Percentiles rank a stretch among this genome's conserved stretches.
Conservation (phyloP, 208 protist species). For the Porcisia deanei region DNA sequence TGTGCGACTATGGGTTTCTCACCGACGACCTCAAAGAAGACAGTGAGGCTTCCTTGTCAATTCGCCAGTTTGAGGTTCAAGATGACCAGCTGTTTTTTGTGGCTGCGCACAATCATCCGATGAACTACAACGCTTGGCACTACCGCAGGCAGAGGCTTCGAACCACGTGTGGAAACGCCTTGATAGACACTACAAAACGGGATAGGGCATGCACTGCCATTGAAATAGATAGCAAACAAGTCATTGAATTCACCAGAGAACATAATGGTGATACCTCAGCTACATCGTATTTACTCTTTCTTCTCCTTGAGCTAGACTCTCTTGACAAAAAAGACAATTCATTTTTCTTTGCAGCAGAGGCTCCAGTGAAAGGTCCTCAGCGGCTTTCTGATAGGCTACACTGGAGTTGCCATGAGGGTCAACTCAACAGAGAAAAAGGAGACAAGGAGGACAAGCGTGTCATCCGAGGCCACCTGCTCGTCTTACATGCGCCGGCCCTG, state of each 20-base stretch:
- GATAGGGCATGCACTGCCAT: background rate
- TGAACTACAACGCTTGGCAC: slow-evolving; percentile 90
- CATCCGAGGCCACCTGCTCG: background rate
- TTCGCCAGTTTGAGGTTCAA: background rate
- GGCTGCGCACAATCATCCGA: slow-evolving; percentile 57
- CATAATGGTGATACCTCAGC: slow-evolving; percentile 72
- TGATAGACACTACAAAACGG: background rate
- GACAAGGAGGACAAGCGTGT: background rate
- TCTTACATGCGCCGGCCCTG: background rate
- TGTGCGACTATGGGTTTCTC: slow-evolving; percentile 11
- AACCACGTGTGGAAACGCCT: slow-evolving; percentile 1
- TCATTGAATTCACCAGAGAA: slow-evolving; percentile 43
- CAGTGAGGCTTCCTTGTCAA: background rate
- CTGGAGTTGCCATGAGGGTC: no score
- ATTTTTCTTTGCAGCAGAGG: background rate
- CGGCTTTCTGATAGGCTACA: background rate
- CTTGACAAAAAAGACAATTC: slow-evolving; percentile 1
- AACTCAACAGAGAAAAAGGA: background rate
- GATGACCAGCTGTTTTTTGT: slow-evolving; percentile 36
- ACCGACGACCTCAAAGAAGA: no score
- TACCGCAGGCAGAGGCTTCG: slow-evolving; percentile 40
- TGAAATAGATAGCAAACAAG: slow-evolving; percentile 21
- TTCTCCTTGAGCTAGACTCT: slow-evolving; percentile 28
- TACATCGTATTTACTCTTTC: slow-evolving; percentile 57
- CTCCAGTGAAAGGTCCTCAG: background rate